These are phyloP conservation scores for Ramaria sp. DNA, from an alignment of 768 basidiomycete genomes.

Conservation along the genomic window DNA sequence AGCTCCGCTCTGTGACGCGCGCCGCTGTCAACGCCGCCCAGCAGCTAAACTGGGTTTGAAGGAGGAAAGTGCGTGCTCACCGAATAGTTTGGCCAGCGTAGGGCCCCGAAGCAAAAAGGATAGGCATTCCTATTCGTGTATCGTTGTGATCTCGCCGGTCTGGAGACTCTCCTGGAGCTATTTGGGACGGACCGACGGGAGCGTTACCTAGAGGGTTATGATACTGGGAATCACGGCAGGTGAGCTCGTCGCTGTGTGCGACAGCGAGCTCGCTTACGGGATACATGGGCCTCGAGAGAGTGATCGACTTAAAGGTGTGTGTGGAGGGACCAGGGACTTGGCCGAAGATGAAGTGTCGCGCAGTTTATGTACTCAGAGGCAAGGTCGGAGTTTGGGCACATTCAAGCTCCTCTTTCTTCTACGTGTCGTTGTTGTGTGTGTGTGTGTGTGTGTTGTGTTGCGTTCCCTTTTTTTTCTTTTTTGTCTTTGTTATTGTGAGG, in stretches of 20 bases:
- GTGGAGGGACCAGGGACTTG: not conserved
- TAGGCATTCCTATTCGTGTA: conserved; percentile 33
- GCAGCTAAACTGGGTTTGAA: no score
- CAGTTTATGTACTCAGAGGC: not conserved
- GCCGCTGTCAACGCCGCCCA: not conserved
- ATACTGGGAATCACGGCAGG: not conserved
- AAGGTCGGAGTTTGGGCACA: not conserved
- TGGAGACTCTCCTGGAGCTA: not conserved
- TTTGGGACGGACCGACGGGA: not conserved
- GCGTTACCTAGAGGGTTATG: not conserved
- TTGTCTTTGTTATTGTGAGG: no score
- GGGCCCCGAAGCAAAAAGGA: conserved; percentile 47
- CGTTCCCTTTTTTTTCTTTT: no score
- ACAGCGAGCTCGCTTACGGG: not conserved
- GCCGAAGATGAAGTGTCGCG: not conserved
- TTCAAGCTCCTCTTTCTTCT: not conserved
- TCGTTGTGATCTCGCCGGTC: conserved; percentile 8
- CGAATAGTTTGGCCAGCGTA: conserved; percentile 44
- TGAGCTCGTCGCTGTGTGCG: no score
- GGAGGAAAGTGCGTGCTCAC: not conserved
- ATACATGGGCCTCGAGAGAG: not conserved
- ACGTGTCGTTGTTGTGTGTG: not conserved
- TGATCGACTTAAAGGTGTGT: not conserved
- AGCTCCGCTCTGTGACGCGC: conserved; percentile 3
- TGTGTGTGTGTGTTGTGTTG: no score